These are phyloP conservation scores for Mortierella alpina DNA, from an alignment of 192 early-diverging fungal species.

Conservation along the genomic window DNA sequence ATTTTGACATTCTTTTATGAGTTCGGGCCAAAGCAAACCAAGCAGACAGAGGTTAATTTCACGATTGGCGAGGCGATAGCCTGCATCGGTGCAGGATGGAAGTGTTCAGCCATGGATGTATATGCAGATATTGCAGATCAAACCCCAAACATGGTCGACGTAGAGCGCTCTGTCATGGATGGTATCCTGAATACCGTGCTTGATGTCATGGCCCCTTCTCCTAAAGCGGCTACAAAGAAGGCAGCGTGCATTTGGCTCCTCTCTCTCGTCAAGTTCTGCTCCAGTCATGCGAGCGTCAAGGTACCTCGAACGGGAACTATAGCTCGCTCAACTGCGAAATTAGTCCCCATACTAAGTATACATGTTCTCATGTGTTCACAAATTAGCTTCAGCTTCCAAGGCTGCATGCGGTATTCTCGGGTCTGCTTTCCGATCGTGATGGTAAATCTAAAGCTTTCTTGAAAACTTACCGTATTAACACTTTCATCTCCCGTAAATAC, in stretches of 20 bases:
- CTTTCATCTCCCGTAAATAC: background rate
- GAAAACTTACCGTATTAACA: background rate
- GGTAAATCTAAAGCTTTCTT: slow-evolving; percentile 52
- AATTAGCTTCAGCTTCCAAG: slow-evolving; percentile 59
- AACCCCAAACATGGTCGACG: slow-evolving; percentile 15
- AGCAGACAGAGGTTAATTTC: slow-evolving; percentile 89
- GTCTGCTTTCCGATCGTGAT: slow-evolving; percentile 84
- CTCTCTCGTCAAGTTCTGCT: slow-evolving; percentile 81
- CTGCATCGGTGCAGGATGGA: slow-evolving; percentile 69
- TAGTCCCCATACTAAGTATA: background rate
- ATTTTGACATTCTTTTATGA: slow-evolving; percentile 63
- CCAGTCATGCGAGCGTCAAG: slow-evolving; percentile 58
- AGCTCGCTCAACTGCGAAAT: background rate
- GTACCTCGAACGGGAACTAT: slow-evolving; percentile 19
- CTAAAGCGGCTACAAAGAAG: slow-evolving; percentile 68
- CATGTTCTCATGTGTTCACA: background rate
- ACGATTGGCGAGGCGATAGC: slow-evolving; percentile 86
- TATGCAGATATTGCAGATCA: slow-evolving; percentile 77
- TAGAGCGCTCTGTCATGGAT: slow-evolving; percentile 50
- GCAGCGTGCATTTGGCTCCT: slow-evolving; percentile 83
- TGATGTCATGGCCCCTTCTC: slow-evolving; percentile 62
- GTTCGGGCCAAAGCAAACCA: slow-evolving; percentile 69
- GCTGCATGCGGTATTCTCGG: slow-evolving; percentile 83
- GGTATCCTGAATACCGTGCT: slow-evolving; percentile 65
- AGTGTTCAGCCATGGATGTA: slow-evolving; percentile 72